phyloP scores from a whole-genome alignment of 768 basidiomycete species.

The Auriscalpium vulgare region DNA sequence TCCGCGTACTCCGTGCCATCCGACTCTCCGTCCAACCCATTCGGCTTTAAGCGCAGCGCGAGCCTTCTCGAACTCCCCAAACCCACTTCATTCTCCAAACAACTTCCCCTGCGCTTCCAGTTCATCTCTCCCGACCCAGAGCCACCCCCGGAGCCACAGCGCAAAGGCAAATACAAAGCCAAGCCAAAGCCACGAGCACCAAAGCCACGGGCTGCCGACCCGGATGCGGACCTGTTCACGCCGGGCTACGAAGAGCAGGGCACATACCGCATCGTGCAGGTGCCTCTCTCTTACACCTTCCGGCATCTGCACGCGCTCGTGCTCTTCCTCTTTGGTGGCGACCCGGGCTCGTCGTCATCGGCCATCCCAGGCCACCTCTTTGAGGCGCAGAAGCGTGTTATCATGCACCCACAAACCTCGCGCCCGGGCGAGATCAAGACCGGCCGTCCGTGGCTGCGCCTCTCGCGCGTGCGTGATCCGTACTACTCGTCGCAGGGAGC shows the following conservation, averaged over 20 bases:
- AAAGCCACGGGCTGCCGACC: background rate
- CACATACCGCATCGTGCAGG: constrained; percentile 57
- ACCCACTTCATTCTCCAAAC: constrained; percentile 46
- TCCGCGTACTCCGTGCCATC: constrained; percentile 31
- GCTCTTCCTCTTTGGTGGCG: constrained; percentile 44
- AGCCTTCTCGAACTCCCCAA: constrained; percentile 28
- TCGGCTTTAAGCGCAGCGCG: constrained; percentile 44
- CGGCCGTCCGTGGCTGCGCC: constrained; percentile 17
- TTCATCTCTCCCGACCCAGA: constrained; percentile 31
- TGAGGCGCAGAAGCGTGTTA: constrained; percentile 44
- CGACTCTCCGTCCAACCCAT: constrained; percentile 68
- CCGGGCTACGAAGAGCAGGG: constrained; percentile 31
- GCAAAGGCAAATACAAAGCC: background rate
- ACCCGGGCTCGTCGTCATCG: constrained; percentile 8
- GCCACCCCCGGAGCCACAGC: background rate
- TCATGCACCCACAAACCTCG: constrained; percentile 27
- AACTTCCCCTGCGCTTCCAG: constrained; percentile 59
- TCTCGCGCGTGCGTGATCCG: constrained; percentile 26
- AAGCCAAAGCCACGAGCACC: background rate
- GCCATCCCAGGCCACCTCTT: constrained; percentile 46
- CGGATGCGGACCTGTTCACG: background rate
- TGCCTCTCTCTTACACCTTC: constrained; percentile 65
- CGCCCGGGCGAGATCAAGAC: constrained; percentile 46
- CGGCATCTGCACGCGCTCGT: constrained; percentile 56
- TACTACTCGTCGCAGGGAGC: constrained; percentile 20